Base-by-base conservation (phyloP, 257 asterid species). In the Solanum pimpinellifolium region DNA sequence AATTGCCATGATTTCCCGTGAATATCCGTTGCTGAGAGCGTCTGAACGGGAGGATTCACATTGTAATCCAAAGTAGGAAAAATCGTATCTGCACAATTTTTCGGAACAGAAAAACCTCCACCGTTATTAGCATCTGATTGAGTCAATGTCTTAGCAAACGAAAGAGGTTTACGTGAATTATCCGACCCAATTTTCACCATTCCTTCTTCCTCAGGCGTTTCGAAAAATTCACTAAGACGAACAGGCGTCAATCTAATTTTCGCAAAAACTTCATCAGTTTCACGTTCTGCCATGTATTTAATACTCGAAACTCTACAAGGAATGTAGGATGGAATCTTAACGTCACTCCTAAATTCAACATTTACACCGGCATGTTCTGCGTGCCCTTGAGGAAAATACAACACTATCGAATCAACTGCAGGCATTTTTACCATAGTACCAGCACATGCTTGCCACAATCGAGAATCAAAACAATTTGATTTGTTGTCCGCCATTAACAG, bases 401-500 rank as follows among this genome's bases (percentile, higher is more conserved):
- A 93, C 9, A 97, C 98, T 76, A 87, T 90, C 3, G 99, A 91
- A 88, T 94, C 91, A 23, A 91, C 85, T 5, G 89, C 37, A 0
- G 96, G 98, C 93, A 95, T 94, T 89, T 95, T 96, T 78, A 94
- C 97, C 94, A 93, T 94, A 89, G 92, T 92, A 42, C 99, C 99
- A 37, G 98, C 99, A 91, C 98, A 97, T 47, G 98, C 99, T 88
- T 94, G 98, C 99, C 99, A 97, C 14, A 97, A 72, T 89, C 93
- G 96, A 83, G 98, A 93, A 90, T 94, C 98, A 89, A 97, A 88
- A 80, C 94, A 90, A 18, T 52, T 52, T 44, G 15, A 44, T 44
- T 44, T 52, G 42, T 39, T 39, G 62, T 52, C 62, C n/a, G 11
- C 11, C 62, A 18, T 52, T 52, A 52, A 2, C 62, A 52, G 62